A percentile compares a stretch with the other conserved stretches of the same genome.
phyloP scores from a whole-genome alignment of 2,329 filamentous ascomycete genomes.

The Aotearoamyces nothofagi region DNA sequence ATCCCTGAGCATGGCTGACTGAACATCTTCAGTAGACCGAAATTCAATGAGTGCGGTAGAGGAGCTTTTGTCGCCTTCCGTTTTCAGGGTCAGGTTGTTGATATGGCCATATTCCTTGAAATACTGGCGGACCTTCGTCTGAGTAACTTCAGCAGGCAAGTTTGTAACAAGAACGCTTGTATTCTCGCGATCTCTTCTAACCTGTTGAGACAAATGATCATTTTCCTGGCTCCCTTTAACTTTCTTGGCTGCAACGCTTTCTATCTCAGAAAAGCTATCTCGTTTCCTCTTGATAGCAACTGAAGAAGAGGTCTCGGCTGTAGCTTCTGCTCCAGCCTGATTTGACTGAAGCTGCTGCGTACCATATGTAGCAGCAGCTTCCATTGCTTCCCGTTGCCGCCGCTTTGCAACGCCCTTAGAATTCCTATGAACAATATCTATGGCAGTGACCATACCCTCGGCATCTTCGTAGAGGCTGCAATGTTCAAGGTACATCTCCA shows the following conservation, averaged over 20 bases:
- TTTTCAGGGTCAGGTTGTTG: slow-evolving; percentile 56
- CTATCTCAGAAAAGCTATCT: slow-evolving; percentile 34
- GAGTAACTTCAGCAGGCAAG: slow-evolving; percentile 52
- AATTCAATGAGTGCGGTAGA: slow-evolving; percentile 76
- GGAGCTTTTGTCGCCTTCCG: slow-evolving; percentile 42
- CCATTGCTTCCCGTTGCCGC: slow-evolving; percentile 48
- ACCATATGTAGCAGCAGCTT: slow-evolving; percentile 38
- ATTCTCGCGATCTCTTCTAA: slow-evolving; percentile 80
- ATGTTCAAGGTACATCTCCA: slow-evolving; percentile 61
- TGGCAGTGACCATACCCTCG: slow-evolving; percentile 55
- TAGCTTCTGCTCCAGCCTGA: slow-evolving; percentile 15
- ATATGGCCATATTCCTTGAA: slow-evolving; percentile 84
- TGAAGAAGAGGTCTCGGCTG: slow-evolving; percentile 9
- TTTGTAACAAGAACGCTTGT: slow-evolving; percentile 71
- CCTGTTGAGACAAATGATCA: slow-evolving; percentile 22
- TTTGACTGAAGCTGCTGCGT: slow-evolving; percentile 18
- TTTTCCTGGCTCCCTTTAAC: slow-evolving; percentile 27
- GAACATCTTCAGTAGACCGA: slow-evolving; percentile 61
- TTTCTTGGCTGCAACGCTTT: slow-evolving; percentile 49
- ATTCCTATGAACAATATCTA: slow-evolving; percentile 58
- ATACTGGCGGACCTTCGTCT: slow-evolving; percentile 69
- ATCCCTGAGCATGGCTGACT: slow-evolving; percentile 67
- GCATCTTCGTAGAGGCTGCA: slow-evolving; percentile 85
- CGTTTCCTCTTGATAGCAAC: slow-evolving; percentile 56
- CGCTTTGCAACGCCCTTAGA: slow-evolving; percentile 47